phyloP scores from a whole-genome alignment of 1,284 basidiomycete genomes.

The Ceraceosorus bombacis region DNA sequence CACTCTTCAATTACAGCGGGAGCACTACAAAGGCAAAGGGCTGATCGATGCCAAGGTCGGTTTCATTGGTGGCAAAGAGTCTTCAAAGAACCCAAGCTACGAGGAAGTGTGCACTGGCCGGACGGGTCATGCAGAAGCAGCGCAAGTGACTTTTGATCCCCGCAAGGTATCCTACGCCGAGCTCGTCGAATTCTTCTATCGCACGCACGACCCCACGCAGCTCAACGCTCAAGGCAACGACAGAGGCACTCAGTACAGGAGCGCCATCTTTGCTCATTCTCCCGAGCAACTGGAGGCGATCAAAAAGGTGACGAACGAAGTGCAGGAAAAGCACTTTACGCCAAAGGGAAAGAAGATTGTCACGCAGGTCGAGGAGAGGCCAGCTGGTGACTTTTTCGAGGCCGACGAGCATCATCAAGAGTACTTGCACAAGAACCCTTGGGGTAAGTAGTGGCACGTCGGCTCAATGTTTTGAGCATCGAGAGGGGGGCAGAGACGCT shows the following conservation, averaged over 20 bases:
- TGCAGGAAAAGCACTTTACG: conserved; percentile 67
- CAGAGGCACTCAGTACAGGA: conserved; percentile 65
- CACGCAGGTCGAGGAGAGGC: conserved; percentile 52
- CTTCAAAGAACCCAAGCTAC: conserved; percentile 55
- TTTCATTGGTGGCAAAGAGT: conserved; percentile 41
- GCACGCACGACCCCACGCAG: conserved; percentile 86
- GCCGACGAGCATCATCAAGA: conserved; percentile 46
- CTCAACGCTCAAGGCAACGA: conserved; percentile 48
- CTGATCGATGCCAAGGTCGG: conserved; percentile 38
- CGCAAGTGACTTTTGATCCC: conserved; percentile 78
- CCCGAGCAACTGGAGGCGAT: conserved; percentile 70
- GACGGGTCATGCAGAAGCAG: conserved; percentile 83
- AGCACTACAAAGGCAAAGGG: conserved; percentile 40
- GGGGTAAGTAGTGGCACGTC: too few relatives aligned
- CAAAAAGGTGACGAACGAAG: conserved; percentile 69
- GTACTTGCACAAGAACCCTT: conserved; percentile 29
- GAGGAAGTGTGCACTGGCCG: conserved; percentile 61
- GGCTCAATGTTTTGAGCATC: too few relatives aligned
- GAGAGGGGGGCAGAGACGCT: too few relatives aligned
- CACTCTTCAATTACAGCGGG: conserved; percentile 12
- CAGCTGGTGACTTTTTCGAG: conserved; percentile 17
- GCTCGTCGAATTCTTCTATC: conserved; percentile 58
- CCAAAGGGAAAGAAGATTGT: conserved; percentile 68
- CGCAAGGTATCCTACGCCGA: conserved; percentile 67
- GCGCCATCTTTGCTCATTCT: conserved; percentile 76